phyloP scores from a whole-genome alignment of 1,284 basidiomycete genomes.

The Naganishia sp. region DNA sequence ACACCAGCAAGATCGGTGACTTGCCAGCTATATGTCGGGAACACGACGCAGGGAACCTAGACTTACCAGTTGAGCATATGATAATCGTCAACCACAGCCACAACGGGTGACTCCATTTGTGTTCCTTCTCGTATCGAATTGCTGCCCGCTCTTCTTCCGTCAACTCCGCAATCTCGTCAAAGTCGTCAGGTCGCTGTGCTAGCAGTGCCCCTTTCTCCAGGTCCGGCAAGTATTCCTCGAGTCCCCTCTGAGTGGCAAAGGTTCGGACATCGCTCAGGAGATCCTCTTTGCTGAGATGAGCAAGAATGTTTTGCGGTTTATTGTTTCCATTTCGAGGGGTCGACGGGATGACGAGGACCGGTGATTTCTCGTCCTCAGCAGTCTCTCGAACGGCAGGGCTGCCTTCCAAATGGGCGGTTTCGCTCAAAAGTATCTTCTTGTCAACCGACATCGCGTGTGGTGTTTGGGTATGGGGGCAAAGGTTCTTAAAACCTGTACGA shows the following conservation, averaged over 20 bases:
- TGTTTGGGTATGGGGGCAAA: background rate
- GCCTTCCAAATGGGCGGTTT: constrained; percentile 12
- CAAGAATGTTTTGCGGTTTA: constrained; percentile 24
- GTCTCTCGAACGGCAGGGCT: constrained; percentile 10
- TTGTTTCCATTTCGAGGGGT: background rate
- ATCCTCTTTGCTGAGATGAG: constrained; percentile 20
- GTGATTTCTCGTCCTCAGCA: background rate
- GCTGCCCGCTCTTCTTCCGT: constrained; percentile 62
- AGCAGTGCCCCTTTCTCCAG: constrained; percentile 63
- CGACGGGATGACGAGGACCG: background rate
- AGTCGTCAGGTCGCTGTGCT: constrained; percentile 61
- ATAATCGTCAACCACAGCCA: constrained; percentile 56
- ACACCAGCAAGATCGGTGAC: no score
- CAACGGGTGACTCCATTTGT: constrained; percentile 57
- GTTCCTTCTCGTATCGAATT: constrained; percentile 60
- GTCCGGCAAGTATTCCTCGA: constrained; percentile 45
- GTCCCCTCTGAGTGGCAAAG: constrained; percentile 8
- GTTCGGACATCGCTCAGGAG: constrained; percentile 23
- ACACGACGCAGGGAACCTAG: background rate
- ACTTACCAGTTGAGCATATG: constrained; percentile 30
- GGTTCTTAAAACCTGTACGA: no score
- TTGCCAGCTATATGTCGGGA: no score
- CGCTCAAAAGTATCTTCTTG: constrained; percentile 16
- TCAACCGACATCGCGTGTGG: constrained; percentile 6
- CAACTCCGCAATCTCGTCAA: constrained; percentile 62